A percentile compares a stretch with the other conserved stretches of the same genome.
phyloP scores from a whole-genome alignment of 2,329 filamentous ascomycete genomes.

The Colletotrichum sp. region DNA sequence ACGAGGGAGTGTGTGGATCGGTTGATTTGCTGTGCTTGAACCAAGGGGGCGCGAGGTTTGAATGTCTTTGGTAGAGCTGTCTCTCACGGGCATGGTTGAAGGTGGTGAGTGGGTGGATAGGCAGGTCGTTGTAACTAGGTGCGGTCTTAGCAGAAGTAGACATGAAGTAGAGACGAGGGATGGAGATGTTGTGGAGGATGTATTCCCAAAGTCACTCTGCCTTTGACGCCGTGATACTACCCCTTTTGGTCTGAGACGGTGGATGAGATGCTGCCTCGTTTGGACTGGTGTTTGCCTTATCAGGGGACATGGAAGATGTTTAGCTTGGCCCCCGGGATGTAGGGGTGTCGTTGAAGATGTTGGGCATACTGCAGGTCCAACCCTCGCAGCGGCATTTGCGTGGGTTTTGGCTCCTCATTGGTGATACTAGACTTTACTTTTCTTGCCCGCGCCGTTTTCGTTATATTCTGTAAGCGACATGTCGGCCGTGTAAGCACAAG shows the following conservation, averaged over 20 bases:
- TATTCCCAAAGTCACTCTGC: not conserved
- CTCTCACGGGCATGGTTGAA: not conserved
- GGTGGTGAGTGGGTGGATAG: not conserved
- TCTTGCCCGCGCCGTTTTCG: not conserved
- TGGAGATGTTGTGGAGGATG: not conserved
- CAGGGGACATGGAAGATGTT: not conserved
- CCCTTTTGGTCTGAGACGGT: not conserved
- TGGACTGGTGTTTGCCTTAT: not conserved
- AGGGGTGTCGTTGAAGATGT: not conserved
- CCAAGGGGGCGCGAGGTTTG: not conserved
- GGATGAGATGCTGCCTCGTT: not conserved
- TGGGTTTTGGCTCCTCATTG: not conserved
- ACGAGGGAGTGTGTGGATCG: not conserved
- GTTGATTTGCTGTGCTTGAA: not conserved
- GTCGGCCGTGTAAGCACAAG: not conserved
- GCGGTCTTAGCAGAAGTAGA: not conserved
- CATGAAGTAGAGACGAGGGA: not conserved
- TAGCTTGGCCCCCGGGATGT: not conserved
- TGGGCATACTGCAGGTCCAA: not conserved
- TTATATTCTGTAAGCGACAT: not conserved
- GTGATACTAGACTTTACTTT: not conserved
- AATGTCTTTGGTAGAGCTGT: not conserved
- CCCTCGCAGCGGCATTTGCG: not conserved
- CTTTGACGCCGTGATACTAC: not conserved
- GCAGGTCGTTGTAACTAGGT: not conserved